phyloP scores from a whole-genome alignment of 176 grass and related monocot genomes.

The Olyra latifolia region DNA sequence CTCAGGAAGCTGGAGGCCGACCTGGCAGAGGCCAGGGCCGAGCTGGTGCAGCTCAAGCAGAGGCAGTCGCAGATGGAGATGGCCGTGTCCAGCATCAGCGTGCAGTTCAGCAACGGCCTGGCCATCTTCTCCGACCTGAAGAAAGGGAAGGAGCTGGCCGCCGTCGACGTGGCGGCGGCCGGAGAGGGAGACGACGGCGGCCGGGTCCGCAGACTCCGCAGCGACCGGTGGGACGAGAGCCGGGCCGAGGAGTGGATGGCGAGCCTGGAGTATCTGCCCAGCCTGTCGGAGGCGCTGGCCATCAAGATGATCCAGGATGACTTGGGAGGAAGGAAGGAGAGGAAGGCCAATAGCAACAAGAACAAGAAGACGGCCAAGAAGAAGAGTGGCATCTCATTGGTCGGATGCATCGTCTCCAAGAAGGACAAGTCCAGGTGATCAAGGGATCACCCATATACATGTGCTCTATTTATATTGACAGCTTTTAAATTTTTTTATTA shows the following conservation, averaged over 20 bases:
- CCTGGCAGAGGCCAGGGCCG: constrained; percentile 31
- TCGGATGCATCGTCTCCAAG: constrained; percentile 43
- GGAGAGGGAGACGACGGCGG: not conserved
- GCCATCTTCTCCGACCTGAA: constrained; percentile 29
- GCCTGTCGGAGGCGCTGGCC: constrained; percentile 50
- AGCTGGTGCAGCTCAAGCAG: constrained; percentile 55
- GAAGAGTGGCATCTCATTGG: constrained; percentile 29
- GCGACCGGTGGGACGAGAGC: constrained; percentile 52
- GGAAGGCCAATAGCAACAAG: constrained; percentile 18
- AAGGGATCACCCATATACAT: not conserved
- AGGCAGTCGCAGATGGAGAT: constrained; percentile 51
- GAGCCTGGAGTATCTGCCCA: constrained; percentile 54
- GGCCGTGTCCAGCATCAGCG: constrained; percentile 45
- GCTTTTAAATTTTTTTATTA: not conserved
- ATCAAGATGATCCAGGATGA: constrained; percentile 61
- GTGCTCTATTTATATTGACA: not conserved
- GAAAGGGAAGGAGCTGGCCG: constrained; percentile 44
- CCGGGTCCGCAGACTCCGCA: constrained; percentile 45
- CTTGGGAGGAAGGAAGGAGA: constrained; percentile 19
- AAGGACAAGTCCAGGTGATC: constrained; percentile 52
- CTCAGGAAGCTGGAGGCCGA: constrained; percentile 56
- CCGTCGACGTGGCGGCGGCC: not conserved
- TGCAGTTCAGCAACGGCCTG: constrained; percentile 42
- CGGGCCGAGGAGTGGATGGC: constrained; percentile 54
- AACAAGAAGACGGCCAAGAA: constrained; percentile 26